Evolutionary conservation across 768 basidiomycete genomes (phyloP).

Genomic region (Ramaria sp.): DNA sequence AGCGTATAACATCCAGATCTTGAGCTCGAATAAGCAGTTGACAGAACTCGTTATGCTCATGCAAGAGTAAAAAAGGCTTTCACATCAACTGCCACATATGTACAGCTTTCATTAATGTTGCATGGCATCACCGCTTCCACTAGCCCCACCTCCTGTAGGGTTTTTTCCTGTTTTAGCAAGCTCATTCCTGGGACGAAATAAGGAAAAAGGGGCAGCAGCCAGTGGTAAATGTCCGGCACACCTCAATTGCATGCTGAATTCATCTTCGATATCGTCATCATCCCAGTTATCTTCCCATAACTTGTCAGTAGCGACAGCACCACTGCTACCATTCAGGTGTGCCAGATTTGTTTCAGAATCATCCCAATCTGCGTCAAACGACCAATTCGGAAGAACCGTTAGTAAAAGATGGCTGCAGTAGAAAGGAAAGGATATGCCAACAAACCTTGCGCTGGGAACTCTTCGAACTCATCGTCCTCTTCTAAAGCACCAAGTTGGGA

Average conservation of each 20-base stretch:
- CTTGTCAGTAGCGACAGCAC: constrained; percentile 74
- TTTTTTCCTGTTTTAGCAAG: constrained; percentile 47
- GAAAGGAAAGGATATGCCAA: constrained; percentile 8
- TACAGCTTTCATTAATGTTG: constrained; percentile 28
- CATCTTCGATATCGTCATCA: constrained; percentile 97
- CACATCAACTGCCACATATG: too few relatives aligned
- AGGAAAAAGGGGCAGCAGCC: neutral
- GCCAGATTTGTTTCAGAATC: constrained; percentile 76
- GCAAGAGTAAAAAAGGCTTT: too few relatives aligned
- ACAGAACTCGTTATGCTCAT: too few relatives aligned
- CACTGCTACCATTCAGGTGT: constrained; percentile 63
- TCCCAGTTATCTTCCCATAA: constrained; percentile 99
- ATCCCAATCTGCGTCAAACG: constrained; percentile 65
- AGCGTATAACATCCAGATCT: too few relatives aligned
- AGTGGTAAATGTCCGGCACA: constrained; percentile 27
- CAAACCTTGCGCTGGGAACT: constrained; percentile 77
- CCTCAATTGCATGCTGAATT: constrained; percentile 94
- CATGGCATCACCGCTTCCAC: constrained; percentile 28
- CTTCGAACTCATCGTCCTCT: constrained; percentile 97
- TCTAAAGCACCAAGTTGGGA: constrained; percentile 83
- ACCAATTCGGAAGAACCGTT: neutral
- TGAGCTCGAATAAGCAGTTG: too few relatives aligned
- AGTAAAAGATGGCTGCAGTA: too few relatives aligned
- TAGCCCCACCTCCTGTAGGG: constrained; percentile 9
- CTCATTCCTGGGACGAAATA: constrained; percentile 39